These are phyloP conservation scores for Pyrenochaeta sp. DNA, from an alignment of 2,329 filamentous ascomycete genomes.

Conservation along the genomic window DNA sequence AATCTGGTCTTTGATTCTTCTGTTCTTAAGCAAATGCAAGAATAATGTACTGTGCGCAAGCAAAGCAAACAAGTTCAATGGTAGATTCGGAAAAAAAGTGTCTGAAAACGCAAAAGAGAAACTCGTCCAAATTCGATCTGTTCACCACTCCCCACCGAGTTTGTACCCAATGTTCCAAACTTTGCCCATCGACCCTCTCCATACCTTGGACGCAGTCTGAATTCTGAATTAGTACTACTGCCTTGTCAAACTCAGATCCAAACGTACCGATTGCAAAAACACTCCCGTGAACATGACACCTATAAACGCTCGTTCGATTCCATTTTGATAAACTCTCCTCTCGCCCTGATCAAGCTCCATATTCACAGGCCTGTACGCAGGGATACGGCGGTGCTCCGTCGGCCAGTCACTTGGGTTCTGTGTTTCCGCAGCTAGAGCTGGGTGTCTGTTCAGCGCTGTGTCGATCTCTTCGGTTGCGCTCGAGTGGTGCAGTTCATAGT, in stretches of 20 bases:
- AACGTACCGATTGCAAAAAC: constrained; percentile 53
- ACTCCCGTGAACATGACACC: constrained; percentile 60
- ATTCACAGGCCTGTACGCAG: constrained; percentile 57
- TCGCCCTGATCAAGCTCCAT: constrained; percentile 51
- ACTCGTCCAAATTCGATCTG: background rate
- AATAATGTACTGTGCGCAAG: too few species aligned
- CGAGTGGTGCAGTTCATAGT: constrained; percentile 58
- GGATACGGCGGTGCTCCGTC: constrained; percentile 56
- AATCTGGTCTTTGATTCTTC: too few species aligned
- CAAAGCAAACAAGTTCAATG: too few species aligned
- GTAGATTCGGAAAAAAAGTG: too few species aligned
- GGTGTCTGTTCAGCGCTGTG: constrained; percentile 35
- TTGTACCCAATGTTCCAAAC: constrained; percentile 60
- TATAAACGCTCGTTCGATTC: constrained; percentile 57
- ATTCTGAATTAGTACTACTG: background rate
- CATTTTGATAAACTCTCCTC: constrained; percentile 55
- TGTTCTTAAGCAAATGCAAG: too few species aligned
- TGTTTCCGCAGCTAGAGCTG: constrained; percentile 36
- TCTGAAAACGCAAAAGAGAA: too few species aligned
- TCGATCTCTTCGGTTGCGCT: constrained; percentile 28
- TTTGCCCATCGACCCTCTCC: constrained; percentile 59
- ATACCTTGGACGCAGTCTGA: constrained; percentile 55
- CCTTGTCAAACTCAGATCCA: background rate
- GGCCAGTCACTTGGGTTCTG: constrained; percentile 53
- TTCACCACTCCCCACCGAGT: constrained; percentile 62